Evolutionary conservation across 2,329 filamentous ascomycete genomes (phyloP), one percentile per base, ranked within the genome.

Genomic region (Stylonectria norvegica): DNA sequence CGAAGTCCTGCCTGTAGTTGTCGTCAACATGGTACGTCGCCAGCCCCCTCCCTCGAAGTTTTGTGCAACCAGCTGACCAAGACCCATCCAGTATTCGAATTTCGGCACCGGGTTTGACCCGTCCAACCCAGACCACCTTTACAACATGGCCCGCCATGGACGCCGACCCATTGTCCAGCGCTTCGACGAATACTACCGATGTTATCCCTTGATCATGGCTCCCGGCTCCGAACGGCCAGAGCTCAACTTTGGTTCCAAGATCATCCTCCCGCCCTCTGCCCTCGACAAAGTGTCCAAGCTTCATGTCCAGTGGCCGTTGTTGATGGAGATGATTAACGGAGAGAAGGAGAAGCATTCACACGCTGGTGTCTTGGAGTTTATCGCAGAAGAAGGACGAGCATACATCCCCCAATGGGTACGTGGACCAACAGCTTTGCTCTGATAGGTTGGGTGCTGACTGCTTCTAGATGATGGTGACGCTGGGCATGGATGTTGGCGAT

Each of bases 121-220:
- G 42, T 62, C 61, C 45, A 70, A 75, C 52, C 67, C 71, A n/a
- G 65, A 68, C 20, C 64, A 70, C 43, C 67, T 75, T 56, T 72
- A 69, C 58, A 69, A 69, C 58, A 69, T 75, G 66, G 70, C 70
- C 25, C 65, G 63, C 42, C 56, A 60, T 39, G 65, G 68, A 42
- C 71, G 75, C 43, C 67, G 73, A 38, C 65, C 73, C 63, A 57
- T 73, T 68, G 54, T 72, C 38, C 86, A 89, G 56, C 87, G 90
- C 45, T 98, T 98, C 71, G 91, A 98, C 66, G 93, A 98, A 67
- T 97, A 95, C 72, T 97, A 96, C 69, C 85, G 93, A 58, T 96
- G 90, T 73, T 98, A 97, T 61, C 93, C 93, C 30, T 79, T 96
- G 57, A 83, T 85, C 56, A 97, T 98, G 90, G 81, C 95, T 48